Base-by-base conservation (phyloP, 2,329 filamentous ascomycete genomes). In the Alternaria atra region DNA sequence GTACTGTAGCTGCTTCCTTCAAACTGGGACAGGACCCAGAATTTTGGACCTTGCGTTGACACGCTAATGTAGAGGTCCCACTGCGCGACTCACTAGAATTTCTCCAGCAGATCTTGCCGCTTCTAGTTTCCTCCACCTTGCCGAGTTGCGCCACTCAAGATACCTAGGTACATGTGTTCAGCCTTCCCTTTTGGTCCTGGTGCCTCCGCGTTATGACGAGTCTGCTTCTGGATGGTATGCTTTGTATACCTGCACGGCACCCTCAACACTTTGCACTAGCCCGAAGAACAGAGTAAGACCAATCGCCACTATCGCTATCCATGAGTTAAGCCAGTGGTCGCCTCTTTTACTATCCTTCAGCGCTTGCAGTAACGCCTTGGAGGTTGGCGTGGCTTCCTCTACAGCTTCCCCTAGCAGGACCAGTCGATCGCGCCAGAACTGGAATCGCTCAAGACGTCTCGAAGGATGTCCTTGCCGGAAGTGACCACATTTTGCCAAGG, bases 191-290 rank as follows among this genome's bases (percentile, higher is more conserved):
- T 25, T 25, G 23, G 23, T 27, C 5, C 6, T 8, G 2, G 23
- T 9, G 7, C 15, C 10, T 48, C 8, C 6, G 29, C 44, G 17
- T 6, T 20, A 23, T 48, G 17, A 1, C 44, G 44, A 15, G n/a
- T 47, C 44, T 32, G n/a, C 4, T 4, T 47, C 25, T 5, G 63
- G 58, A 43, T 67, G 60, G 23, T 64, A 66, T 2, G 65, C 64
- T 25, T 64, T 67, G 23, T 69, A 67, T 10, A 82, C 77, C 57
- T 84, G 81, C 37, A 83, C 37, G 0, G 71, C 81, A 1, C 81
- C 80, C 53, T 81, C 80, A 9, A 84, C 51, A 20, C 73, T 75
- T 61, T 83, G 80, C 1, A 83, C 63, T 1, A 83, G 9, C 0
- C 80, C 78, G 58, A 83, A 81, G 17, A 82, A 66, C 1, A 61